Base-by-base conservation (phyloP, 352 stramenopile genomes). In the Halophytophthora polymorphica region DNA sequence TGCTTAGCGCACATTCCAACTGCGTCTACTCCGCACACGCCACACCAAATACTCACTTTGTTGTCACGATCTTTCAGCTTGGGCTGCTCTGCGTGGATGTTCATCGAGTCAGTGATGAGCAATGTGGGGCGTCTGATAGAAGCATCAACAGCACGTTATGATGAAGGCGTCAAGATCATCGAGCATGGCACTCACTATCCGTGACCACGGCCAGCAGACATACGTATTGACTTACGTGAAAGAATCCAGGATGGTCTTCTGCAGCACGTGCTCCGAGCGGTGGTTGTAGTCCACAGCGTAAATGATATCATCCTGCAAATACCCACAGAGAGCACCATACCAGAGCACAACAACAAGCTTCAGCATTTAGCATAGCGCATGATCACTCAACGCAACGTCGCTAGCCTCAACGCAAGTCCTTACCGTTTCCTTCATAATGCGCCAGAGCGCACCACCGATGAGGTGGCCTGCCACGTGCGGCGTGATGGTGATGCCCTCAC, bases 271-370 rank as follows among this genome's bases (percentile, higher is more conserved):
- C 69, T 99, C 96, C 23, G 91, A 96, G 35, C 90, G 88, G 56
- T 98, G 94, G 62, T 98, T 96, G 79, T 94, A 96, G 64, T 96
- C 86, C 7, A 88, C 88, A 19, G 62, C 88, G 58, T 87, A 98
- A 29, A 97, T 82, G 41, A 99, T 97, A 15, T 98, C 90, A 31
- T 96, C 80, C 85, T 95, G 52, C 25, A 34, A 28, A 40, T n/a
- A 34, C 29, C 45, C 6, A 53, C 23, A 29, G 6, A 52, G 4
- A 6, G 17, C 17, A 18, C n/a, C 43, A 57, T 34, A 29, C 3
- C 15, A 25, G 14, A 45, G 14, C 14, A 35, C 10, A 17, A 43
- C 35, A 28, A 17, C 17, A 49, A 48, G n/a, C n/a, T n/a, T n/a
- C n/a, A n/a, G n/a, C n/a, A n/a, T n/a, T 6, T 8, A 38, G 17